Evolutionary conservation across 208 protist species (phyloP).

Genomic region (Leishmania guyanensis): DNA sequence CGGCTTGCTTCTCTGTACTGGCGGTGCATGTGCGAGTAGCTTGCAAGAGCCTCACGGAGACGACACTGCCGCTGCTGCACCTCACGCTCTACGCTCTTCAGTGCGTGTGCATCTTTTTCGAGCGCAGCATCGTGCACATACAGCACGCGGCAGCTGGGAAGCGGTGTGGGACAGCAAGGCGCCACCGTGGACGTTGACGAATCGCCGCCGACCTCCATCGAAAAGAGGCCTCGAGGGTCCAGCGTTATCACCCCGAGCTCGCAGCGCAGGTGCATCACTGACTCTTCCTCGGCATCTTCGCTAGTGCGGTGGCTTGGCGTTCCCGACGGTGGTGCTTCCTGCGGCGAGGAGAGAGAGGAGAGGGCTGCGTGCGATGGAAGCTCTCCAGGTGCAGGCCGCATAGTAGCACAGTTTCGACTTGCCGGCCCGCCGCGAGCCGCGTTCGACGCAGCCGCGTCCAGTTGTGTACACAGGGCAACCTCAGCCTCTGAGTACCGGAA

Average conservation of each 20-base stretch:
- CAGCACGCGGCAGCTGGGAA: conserved; percentile 25
- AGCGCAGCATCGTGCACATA: conserved; percentile 18
- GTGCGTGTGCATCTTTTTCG: conserved; percentile 12
- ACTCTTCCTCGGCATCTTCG: conserved; percentile 11
- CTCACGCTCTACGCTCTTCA: conserved; percentile 19
- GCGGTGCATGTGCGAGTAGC: conserved; percentile 18
- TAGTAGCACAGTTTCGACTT: not conserved
- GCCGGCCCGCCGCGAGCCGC: not conserved
- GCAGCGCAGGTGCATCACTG: conserved; percentile 5
- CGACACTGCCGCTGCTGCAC: conserved; percentile 23
- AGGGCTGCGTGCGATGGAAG: not conserved
- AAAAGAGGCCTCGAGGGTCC: conserved; percentile 8
- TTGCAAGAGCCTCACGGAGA: conserved; percentile 16
- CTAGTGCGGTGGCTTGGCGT: not conserved
- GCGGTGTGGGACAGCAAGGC: conserved; percentile 1
- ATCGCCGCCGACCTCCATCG: not conserved
- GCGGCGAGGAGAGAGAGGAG: not conserved
- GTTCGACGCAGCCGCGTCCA: conserved; percentile 5
- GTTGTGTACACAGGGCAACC: conserved; percentile 5
- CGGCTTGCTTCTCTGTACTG: conserved; percentile 17
- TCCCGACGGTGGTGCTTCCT: not conserved
- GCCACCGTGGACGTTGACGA: not conserved
- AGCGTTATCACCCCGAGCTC: conserved; percentile 6
- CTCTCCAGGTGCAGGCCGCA: not conserved
- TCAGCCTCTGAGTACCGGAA: conserved; percentile 14